Base-by-base conservation (phyloP, 192 early-diverging fungal genomes). In the Allomyces javanicus region DNA sequence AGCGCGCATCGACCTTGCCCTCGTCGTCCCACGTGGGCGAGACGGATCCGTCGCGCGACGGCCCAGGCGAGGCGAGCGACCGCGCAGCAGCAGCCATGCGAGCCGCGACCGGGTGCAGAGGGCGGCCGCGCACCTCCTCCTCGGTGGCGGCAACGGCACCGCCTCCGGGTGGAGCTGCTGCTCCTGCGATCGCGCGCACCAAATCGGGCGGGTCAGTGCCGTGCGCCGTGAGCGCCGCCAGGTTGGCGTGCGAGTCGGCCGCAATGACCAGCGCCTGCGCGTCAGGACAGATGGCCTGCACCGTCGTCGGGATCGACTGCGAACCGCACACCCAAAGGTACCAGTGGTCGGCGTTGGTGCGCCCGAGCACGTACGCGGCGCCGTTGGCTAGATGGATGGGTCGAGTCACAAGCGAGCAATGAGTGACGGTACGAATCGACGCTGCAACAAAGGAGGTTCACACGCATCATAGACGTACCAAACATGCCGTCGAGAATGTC, bases 341-440 rank as follows among this genome's bases (percentile, higher is more conserved):
- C 96, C 96, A 98, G 77, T 98, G 91, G 62, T 98, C 93, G 21
- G 85, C 85, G 75, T 94, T 96, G 66, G 89, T 84, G 68, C 89
- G 91, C 27, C 96, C 96, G 64, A 98, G 83, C 63, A 88, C 85
- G 72, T 98, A 98, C 4, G 89, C 93, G 23, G 87, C 77, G 4
- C 88, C 88, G 64, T 81, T 74, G 10, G 80, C 81, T 82, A 67
- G 43, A 62, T 44, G 64, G 44, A 63, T 40, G 7, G n/a, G n/a
- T n/a, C n/a, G 7, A 40, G 33, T 7, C 26, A 40, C 33, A 40
- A 26, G 26, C 26, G 33, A 40, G 33, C 4, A 40, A 40, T 40
- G 33, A 40, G 33, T 40, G 3, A 3, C 33, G 33, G 33, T 40
- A 3, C 33, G 33, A 40, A 40, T 3, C 3, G 3, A 40, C 3